A percentile compares a stretch with the other conserved stretches of the same genome.
These are phyloP conservation scores for Parafenestella ontariensis DNA, from an alignment of 2,329 filamentous ascomycete genomes.

Conservation along the genomic window DNA sequence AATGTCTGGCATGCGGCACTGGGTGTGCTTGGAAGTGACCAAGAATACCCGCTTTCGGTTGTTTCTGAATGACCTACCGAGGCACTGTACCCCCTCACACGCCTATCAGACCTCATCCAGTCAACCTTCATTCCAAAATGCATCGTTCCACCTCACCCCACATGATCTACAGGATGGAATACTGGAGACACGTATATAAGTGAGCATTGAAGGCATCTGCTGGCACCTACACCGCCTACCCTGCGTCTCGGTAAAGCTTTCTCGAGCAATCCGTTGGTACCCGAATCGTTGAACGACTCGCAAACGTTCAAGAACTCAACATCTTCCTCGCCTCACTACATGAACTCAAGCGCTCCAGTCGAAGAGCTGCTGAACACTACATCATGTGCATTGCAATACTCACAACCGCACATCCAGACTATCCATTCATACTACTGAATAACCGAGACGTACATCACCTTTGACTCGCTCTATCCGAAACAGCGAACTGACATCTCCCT, in stretches of 20 bases:
- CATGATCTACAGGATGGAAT: slow-evolving; percentile 17
- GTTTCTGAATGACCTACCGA: neutral
- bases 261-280: slow-evolving; percentile 13
- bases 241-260: slow-evolving; percentile 11
- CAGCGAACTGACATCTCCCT: slow-evolving; percentile 7
- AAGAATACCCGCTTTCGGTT: neutral
- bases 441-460: slow-evolving; percentile 55
- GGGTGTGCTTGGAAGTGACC: neutral
- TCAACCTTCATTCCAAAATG: slow-evolving; percentile 19
- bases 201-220: slow-evolving; percentile 20
- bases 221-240: slow-evolving; percentile 37
- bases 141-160: slow-evolving; percentile 42
- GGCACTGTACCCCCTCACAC: slow-evolving; percentile 8
- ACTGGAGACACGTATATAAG: slow-evolving; percentile 42
- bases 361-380: neutral
- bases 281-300: slow-evolving; percentile 14
- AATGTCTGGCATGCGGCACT: neutral
- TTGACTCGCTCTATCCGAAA: neutral
- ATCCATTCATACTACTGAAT: slow-evolving; percentile 59
- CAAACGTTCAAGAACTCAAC: neutral
- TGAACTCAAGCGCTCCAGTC: neutral
- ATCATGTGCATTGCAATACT: slow-evolving; percentile 58
- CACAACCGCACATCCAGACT: slow-evolving; percentile 57
- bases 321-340: neutral
- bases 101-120: slow-evolving; percentile 8